Percentiles rank a stretch among this genome's conserved stretches.
Conservation (phyloP, 2,329 filamentous ascomycete genomes). For the Cercospora berteroae region DNA sequence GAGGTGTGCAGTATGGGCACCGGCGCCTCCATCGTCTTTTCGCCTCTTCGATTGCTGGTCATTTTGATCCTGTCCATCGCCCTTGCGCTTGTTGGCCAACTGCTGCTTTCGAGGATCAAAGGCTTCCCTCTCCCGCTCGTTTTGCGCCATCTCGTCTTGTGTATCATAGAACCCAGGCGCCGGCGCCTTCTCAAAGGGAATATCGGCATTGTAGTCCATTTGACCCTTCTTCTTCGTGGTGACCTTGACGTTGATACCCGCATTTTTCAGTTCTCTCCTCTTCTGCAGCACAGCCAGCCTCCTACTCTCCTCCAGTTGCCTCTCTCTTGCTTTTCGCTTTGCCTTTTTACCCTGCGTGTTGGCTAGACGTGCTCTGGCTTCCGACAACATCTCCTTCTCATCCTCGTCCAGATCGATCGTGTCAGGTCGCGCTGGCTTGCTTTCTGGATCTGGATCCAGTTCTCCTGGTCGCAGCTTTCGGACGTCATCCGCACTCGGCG, state of each 20-base stretch:
- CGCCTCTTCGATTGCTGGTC: conserved; percentile 74
- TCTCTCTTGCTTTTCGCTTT: conserved; percentile 92
- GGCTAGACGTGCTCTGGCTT: conserved; percentile 90
- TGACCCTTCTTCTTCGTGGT: conserved; percentile 87
- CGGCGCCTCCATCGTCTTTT: conserved; percentile 75
- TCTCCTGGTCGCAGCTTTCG: conserved; percentile 79
- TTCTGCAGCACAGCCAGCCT: conserved; percentile 90
- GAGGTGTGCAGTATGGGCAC: conserved; percentile 79
- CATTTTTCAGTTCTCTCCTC: conserved; percentile 91
- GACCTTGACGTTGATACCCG: conserved; percentile 97
- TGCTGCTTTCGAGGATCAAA: conserved; percentile 95
- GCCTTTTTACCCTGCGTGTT: conserved; percentile 99
- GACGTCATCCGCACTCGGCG: conserved; percentile 90
- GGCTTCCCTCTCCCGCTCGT: conserved; percentile 77
- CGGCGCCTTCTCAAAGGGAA: conserved; percentile 92
- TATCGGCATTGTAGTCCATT: conserved; percentile 99
- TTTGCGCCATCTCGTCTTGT: conserved; percentile 71
- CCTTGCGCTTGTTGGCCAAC: conserved; percentile 87
- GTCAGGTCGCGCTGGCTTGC: conserved; percentile 90
- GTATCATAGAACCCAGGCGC: conserved; percentile 92
- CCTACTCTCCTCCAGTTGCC: conserved; percentile 91
- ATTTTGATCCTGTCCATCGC: conserved; percentile 75
- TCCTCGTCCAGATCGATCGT: conserved; percentile 98
- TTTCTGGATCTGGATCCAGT: conserved; percentile 95
- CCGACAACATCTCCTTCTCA: conserved; percentile 98